Base-by-base conservation (phyloP, 345 rosid genomes). In the Clausena lansium region DNA sequence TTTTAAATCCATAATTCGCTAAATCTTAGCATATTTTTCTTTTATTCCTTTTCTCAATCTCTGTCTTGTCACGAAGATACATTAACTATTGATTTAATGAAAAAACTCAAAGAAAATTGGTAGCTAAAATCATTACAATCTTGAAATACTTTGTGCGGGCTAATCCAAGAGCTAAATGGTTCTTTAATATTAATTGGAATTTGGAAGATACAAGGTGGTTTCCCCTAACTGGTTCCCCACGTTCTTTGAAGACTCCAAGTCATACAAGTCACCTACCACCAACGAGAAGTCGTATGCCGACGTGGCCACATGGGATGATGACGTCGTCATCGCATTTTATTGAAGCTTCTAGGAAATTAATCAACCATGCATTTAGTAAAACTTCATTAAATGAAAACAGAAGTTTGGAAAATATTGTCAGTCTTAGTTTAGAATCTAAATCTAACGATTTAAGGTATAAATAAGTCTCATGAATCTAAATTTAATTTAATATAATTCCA, bases 261-360 rank as follows among this genome's bases (percentile, higher is more conserved):
- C 75, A 41, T 69, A 60, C 45, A 35, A 33, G 39, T 25, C 78
- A 79, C 82, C 85, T 50, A 79, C 76, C 78, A 47, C 73, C 57
- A 52, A 41, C 66, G 22, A 58, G 25, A 76, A 50, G 69, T 74
- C 77, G 24, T 20, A 9, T 30, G 35, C 62, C 22, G 25, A 71
- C 77, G 77, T 77, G 81, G 71, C 81, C 76, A 63, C 73, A 52
- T 55, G 35, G 32, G 69, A 71, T 24, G 73, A 1, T 57, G 77
- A 76, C 28, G 20, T 50, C 58, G 6, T 30, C 39, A 55, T 6
- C 30, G 68, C 64, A 9, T 13, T 17, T 20, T 13, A 2, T 0
- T 9, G 78, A 13, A 74, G n/a, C 76, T 79, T 82, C 80, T 41
- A 0, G 55, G 82, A 79, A 83, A 22, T 38, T 15, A 39, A 58